A percentile compares a stretch with the other conserved stretches of the same genome.
These are phyloP conservation scores for Fusarium tjaetaba DNA, from an alignment of 2,329 filamentous ascomycete genomes.

Conservation along the genomic window DNA sequence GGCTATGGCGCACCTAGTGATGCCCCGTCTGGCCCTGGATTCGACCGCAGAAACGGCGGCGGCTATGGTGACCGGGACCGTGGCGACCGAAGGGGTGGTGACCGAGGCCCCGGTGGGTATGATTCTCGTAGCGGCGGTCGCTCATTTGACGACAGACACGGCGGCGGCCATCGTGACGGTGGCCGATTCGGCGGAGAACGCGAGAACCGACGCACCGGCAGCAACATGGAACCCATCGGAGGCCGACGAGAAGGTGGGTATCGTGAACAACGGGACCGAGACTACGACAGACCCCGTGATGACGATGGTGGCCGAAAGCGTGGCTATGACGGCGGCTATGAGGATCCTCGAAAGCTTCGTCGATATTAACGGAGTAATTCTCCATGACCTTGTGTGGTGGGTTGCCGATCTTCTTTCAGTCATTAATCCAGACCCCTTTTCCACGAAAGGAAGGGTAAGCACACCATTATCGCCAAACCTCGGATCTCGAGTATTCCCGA, in stretches of 20 bases:
- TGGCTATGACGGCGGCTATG: slow-evolving; percentile 81
- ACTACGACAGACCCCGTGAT: slow-evolving; percentile 66
- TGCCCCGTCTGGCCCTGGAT: slow-evolving; percentile 69
- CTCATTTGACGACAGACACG: slow-evolving; percentile 67
- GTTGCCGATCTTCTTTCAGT: slow-evolving; percentile 36
- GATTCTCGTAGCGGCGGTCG: slow-evolving; percentile 64
- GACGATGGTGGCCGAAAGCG: slow-evolving; percentile 70
- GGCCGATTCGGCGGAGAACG: slow-evolving; percentile 52
- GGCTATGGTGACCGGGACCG: slow-evolving; percentile 55
- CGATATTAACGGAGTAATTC: slow-evolving; percentile 59
- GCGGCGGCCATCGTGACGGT: slow-evolving; percentile 59
- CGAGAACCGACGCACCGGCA: slow-evolving; percentile 69
- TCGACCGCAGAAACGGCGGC: slow-evolving; percentile 57
- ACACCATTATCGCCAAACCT: slow-evolving; percentile 18
- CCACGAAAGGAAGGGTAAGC: slow-evolving; percentile 41
- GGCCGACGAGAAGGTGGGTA: slow-evolving; percentile 72
- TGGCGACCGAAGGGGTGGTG: slow-evolving; percentile 53
- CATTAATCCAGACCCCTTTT: slow-evolving; percentile 33
- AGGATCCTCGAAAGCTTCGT: slow-evolving; percentile 77
- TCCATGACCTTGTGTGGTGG: slow-evolving; percentile 35
- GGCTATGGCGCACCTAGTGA: slow-evolving; percentile 64
- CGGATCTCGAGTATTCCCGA: not conserved
- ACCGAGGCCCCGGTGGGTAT: slow-evolving; percentile 67
- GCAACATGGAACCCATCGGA: slow-evolving; percentile 86
- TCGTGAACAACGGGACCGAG: slow-evolving; percentile 59